These are phyloP conservation scores for Mucor piriformis DNA, from an alignment of 371 early-diverging fungal species.

Conservation along the genomic window DNA sequence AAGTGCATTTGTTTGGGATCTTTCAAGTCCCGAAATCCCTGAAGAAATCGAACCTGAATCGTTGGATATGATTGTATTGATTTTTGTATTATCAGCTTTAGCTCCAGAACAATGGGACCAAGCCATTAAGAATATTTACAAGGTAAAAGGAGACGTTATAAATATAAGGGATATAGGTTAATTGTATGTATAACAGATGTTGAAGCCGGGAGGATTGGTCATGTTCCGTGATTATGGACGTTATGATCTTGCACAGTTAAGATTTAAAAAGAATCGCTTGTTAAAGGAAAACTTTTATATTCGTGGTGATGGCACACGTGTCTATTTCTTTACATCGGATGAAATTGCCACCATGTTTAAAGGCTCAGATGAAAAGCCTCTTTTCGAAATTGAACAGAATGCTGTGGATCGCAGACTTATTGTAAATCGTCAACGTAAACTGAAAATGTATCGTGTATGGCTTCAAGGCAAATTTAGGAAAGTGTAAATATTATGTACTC, in stretches of 20 bases:
- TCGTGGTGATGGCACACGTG: slow-evolving; percentile 83
- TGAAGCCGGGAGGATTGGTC: slow-evolving; percentile 77
- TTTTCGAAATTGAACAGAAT: slow-evolving; percentile 80
- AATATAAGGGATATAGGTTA: background rate
- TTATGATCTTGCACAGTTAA: slow-evolving; percentile 86
- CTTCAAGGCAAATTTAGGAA: slow-evolving; percentile 95
- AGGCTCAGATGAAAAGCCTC: slow-evolving; percentile 9
- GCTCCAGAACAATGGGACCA: slow-evolving; percentile 80
- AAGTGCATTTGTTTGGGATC: slow-evolving; percentile 83
- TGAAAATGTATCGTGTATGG: slow-evolving; percentile 99
- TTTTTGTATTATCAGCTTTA: slow-evolving; percentile 85
- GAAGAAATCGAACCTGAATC: slow-evolving; percentile 64
- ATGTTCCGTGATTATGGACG: slow-evolving; percentile 90
- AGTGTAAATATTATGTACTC: slow-evolving; percentile 14
- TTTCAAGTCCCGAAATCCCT: slow-evolving; percentile 66
- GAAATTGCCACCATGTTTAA: slow-evolving; percentile 58
- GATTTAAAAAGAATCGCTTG: slow-evolving; percentile 68
- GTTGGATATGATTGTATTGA: slow-evolving; percentile 76
- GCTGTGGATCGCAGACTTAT: slow-evolving; percentile 93
- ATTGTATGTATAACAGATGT: slow-evolving; percentile 32
- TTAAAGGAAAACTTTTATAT: slow-evolving; percentile 80
- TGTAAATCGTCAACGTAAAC: slow-evolving; percentile 88
- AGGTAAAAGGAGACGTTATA: slow-evolving; percentile 1
- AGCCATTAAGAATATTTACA: slow-evolving; percentile 68
- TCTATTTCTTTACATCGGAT: slow-evolving; percentile 69